These are phyloP conservation scores for Tephrocybe rancida DNA, from an alignment of 768 basidiomycete species.

Conservation along the genomic window DNA sequence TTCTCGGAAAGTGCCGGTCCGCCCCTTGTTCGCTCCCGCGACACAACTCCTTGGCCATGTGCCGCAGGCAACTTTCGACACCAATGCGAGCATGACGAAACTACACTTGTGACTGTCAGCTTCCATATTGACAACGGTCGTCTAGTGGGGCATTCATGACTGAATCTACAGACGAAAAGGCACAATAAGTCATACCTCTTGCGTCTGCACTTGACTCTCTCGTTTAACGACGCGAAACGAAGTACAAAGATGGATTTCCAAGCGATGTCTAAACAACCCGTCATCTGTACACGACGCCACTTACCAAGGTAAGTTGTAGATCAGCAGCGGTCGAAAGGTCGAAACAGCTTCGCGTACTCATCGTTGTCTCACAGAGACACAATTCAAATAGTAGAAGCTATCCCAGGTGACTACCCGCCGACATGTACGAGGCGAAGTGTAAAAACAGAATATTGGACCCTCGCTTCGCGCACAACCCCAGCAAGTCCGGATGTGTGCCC, in stretches of 20 bases:
- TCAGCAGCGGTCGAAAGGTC: not conserved
- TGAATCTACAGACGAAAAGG: conserved; percentile 3
- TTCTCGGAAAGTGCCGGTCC: conserved; percentile 2
- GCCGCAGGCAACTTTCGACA: no score
- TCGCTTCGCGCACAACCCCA: not conserved
- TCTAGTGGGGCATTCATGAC: conserved; percentile 4
- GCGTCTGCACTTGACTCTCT: not conserved
- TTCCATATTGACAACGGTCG: not conserved
- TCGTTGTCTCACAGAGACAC: no score
- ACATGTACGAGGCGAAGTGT: not conserved
- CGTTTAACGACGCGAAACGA: not conserved
- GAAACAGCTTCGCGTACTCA: not conserved
- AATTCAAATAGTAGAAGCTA: no score
- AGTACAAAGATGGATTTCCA: not conserved
- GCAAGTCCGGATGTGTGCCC: not conserved
- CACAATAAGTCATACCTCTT: not conserved
- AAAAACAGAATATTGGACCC: not conserved
- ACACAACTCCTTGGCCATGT: no score
- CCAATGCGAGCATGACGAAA: no score
- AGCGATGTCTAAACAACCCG: conserved; percentile 8
- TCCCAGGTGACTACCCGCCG: no score
- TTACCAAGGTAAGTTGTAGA: not conserved
- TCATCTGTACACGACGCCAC: conserved; percentile 13
- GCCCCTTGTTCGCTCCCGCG: not conserved
- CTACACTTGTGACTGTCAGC: no score